These are phyloP conservation scores for Galerina sulciceps DNA, from an alignment of 768 basidiomycete genomes.

Conservation along the genomic window DNA sequence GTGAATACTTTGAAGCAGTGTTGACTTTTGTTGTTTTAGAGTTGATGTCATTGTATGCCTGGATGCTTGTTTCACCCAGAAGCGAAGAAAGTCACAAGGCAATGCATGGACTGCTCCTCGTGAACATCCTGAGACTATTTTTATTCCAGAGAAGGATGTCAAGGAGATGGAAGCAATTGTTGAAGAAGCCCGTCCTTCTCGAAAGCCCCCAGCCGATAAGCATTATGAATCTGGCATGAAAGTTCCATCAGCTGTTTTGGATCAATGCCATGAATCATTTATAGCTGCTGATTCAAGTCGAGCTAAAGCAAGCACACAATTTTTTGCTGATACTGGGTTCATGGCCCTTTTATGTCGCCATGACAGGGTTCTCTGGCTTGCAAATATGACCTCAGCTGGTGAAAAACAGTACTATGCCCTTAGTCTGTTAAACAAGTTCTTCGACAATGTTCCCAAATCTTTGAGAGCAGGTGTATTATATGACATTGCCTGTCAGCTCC, in stretches of 20 bases:
- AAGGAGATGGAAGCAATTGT: slow-evolving; percentile 22
- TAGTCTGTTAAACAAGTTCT: slow-evolving; percentile 32
- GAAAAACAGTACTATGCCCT: slow-evolving; percentile 23
- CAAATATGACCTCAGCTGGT: not conserved
- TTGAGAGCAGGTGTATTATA: slow-evolving; percentile 30
- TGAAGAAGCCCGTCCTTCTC: slow-evolving; percentile 10
- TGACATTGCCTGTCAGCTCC: slow-evolving; percentile 41
- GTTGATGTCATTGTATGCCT: slow-evolving; percentile 31
- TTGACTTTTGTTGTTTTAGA: slow-evolving; percentile 11
- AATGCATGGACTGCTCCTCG: slow-evolving; percentile 17
- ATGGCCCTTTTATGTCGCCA: not conserved
- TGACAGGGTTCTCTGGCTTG: not conserved
- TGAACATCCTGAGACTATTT: slow-evolving; percentile 23
- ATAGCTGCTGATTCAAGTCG: slow-evolving; percentile 28
- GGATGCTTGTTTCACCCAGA: slow-evolving; percentile 40
- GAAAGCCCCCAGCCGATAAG: not conserved
- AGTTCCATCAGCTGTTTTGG: slow-evolving; percentile 31
- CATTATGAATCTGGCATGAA: slow-evolving; percentile 22
- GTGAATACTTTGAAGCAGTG: not conserved
- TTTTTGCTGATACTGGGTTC: not conserved
- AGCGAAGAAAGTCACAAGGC: slow-evolving; percentile 16
- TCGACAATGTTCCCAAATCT: slow-evolving; percentile 31
- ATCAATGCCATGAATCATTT: slow-evolving; percentile 36
- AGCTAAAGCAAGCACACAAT: slow-evolving; percentile 26
- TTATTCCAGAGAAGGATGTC: slow-evolving; percentile 23